Base-by-base conservation (phyloP, 192 early-diverging fungal species). In the Backusella psychrophila region DNA sequence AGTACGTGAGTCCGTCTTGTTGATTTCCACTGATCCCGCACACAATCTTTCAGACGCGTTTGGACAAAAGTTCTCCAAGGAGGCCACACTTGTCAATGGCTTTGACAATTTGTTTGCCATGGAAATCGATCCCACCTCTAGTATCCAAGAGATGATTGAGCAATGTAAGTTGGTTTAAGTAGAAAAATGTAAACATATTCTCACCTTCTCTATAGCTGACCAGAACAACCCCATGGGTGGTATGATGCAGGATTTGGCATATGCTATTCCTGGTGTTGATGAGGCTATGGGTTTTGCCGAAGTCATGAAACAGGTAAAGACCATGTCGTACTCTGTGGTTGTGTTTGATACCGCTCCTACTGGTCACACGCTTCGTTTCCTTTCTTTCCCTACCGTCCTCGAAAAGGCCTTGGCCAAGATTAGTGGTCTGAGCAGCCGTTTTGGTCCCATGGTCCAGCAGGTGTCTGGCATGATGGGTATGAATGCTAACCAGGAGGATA, bases 251-350 rank as follows among this genome's bases (percentile, higher is more conserved):
- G 98, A 99, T 85, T 90, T 99, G 77, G 97, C 97, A 9, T 99
- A 98, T 84, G 96, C 96, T 36, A 99, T 99, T 84, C 98, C 98
- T 35, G 98, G 98, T 82, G 97, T 99, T 15, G 98, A 99, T 84
- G 98, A 99, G 85, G 98, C 98, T 26, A 99, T 99, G 97, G 96
- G 96, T 56, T 99, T 99, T 87, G 97, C 97, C n/a, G 98, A 99
- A 81, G 98, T 99, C 17, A 99, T 99, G 98, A 99, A 99, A 76
- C 92, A 98, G 75, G 98, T 99, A 49, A 97, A 99, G 85, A 95
- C 95, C 71, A 99, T 99, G 97, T 96, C 99, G 73, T 99, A 99
- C 86, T 94, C 93, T 72, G 92, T 94, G 39, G 96, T 99, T 71
- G 96, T 99, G 65, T 99, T 99, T 87, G 98, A 99, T 86, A 99